A percentile compares a stretch with the other conserved stretches of the same genome.
phyloP scores from a whole-genome alignment of 1,139 yeast species.

The Saccharomyces hybrid region DNA sequence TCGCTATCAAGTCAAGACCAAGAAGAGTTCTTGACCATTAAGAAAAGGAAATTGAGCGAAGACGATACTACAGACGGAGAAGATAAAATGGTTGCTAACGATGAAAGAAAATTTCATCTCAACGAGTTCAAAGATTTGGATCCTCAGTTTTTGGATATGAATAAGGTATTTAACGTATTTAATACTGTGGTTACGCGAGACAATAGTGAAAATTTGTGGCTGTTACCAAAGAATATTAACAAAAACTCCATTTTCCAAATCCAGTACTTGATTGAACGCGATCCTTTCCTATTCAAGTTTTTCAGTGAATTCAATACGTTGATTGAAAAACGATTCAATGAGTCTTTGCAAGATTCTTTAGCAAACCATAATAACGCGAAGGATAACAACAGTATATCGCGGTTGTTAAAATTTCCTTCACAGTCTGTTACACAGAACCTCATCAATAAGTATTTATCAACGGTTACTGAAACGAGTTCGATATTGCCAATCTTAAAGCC shows the following conservation, averaged over 20 bases:
- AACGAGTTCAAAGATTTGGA: constrained; percentile 5
- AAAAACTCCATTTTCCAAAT: neutral
- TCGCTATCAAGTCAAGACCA: neutral
- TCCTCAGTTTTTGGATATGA: constrained; percentile 3
- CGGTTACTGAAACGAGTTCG: constrained; percentile 15
- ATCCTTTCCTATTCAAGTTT: neutral
- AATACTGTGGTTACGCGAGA: neutral
- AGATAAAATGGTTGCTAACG: neutral
- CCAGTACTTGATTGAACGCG: neutral
- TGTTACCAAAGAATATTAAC: neutral
- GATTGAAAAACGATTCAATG: neutral
- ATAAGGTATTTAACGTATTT: constrained; percentile 1
- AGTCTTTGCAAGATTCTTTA: neutral
- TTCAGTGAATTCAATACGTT: neutral
- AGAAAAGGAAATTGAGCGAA: constrained; percentile 9
- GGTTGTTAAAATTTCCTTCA: constrained; percentile 15
- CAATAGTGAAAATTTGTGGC: neutral
- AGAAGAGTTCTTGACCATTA: neutral
- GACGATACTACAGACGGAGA: neutral
- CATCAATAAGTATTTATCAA: constrained; percentile 14
- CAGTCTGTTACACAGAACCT: constrained; percentile 13
- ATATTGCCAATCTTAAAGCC: constrained; percentile 22
- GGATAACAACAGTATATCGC: neutral
- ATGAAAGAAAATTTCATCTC: neutral
- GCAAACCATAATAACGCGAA: neutral